These are phyloP conservation scores for Pythium volutum DNA, from an alignment of 352 stramenopile species.

Conservation along the genomic window DNA sequence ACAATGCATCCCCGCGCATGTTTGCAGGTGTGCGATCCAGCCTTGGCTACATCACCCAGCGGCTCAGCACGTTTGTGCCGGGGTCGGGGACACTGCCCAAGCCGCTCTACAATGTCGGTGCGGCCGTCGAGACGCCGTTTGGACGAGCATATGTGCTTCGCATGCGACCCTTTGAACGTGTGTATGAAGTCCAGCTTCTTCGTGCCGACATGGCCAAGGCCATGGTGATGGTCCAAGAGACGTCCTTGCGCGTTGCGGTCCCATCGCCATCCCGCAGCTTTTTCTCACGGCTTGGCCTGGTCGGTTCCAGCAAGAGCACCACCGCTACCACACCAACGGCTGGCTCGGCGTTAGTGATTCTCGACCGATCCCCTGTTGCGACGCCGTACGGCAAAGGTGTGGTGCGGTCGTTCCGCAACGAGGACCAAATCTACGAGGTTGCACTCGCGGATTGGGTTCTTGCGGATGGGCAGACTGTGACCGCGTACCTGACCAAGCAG, in stretches of 20 bases:
- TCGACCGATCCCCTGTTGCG: conserved; percentile 38
- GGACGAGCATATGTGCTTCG: conserved; percentile 61
- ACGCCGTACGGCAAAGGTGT: conserved; percentile 66
- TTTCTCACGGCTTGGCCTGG: conserved; percentile 59
- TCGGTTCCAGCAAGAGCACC: conserved; percentile 25
- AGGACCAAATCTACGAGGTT: conserved; percentile 48
- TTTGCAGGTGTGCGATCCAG: conserved; percentile 69
- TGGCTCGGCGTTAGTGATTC: conserved; percentile 1
- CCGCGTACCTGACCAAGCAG: conserved; percentile 51
- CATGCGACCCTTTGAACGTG: conserved; percentile 56
- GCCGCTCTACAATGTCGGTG: conserved; percentile 47
- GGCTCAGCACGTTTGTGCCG: conserved; percentile 70
- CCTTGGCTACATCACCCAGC: conserved; percentile 79
- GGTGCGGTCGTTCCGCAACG: conserved; percentile 39
- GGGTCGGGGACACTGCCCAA: conserved; percentile 31
- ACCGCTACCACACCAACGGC: conserved; percentile 2
- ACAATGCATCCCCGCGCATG: conserved; percentile 57
- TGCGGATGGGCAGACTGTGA: conserved; percentile 33
- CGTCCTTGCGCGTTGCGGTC: conserved; percentile 38
- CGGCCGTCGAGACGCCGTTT: conserved; percentile 74
- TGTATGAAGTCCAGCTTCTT: conserved; percentile 72
- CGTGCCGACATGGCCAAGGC: conserved; percentile 33
- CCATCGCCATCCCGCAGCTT: conserved; percentile 66
- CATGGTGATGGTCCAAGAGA: conserved; percentile 57
- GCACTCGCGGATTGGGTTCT: conserved; percentile 53